Conservation (phyloP, 495 filamentous ascomycete genomes). For the Filosporella fistucella region DNA sequence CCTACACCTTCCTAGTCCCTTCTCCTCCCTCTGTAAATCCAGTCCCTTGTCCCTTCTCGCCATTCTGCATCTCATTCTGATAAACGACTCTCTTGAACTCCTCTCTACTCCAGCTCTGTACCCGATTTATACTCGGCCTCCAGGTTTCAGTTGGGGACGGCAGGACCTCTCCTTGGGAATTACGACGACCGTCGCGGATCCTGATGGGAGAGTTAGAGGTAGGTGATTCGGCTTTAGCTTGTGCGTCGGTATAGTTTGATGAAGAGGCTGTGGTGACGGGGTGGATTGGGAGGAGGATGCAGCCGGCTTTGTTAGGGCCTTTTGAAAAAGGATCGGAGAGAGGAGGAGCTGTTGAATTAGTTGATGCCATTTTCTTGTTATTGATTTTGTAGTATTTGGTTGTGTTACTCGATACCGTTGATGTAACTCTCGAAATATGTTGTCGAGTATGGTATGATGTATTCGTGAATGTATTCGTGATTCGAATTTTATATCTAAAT, state of each 20-base stretch:
- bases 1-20: background rate
- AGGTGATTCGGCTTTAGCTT: background rate
- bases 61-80: slow-evolving; percentile 2
- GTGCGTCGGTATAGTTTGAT: background rate
- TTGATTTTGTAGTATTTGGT: background rate
- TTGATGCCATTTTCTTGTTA: background rate
- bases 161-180: slow-evolving; percentile 15
- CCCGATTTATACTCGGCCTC: slow-evolving; percentile 37
- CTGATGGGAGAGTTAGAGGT: background rate
- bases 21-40: slow-evolving; percentile 11
- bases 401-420: background rate
- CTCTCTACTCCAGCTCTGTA: slow-evolving; percentile 40
- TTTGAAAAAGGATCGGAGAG: slow-evolving; percentile 2
- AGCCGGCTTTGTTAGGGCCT: background rate
- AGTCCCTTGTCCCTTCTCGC: no score
- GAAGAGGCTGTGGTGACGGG: slow-evolving; percentile 2
- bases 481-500: no score
- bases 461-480: no score
- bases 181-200: slow-evolving; percentile 16
- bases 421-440: no score
- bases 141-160: slow-evolving; percentile 28
- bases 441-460: no score
- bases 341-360: background rate
- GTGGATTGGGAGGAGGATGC: background rate
- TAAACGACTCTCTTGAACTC: slow-evolving; percentile 35